Evolutionary conservation across 257 asterid genomes (phyloP).

Genomic region (Solanum sitiens): DNA sequence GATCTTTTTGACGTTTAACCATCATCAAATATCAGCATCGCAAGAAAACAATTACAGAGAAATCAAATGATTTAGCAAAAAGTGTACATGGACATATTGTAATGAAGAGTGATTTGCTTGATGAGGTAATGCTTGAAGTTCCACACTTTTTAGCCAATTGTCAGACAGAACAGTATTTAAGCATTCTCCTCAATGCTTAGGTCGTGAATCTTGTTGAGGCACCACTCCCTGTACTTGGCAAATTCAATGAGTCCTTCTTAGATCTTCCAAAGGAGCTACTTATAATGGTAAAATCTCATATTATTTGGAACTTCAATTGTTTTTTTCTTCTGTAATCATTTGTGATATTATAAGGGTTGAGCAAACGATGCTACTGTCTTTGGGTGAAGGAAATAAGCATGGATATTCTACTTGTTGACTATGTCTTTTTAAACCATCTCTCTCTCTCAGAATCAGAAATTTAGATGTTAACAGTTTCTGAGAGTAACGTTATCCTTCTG

Average conservation of each 20-base stretch:
- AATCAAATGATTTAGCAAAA: slow-evolving; percentile 48
- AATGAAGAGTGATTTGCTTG: slow-evolving; percentile 59
- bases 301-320: background rate
- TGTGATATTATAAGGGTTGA: background rate
- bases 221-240: slow-evolving; percentile 79
- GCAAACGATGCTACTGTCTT: background rate
- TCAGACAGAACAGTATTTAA: slow-evolving; percentile 3
- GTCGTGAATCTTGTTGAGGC: slow-evolving; percentile 95
- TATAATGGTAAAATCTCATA: slow-evolving; percentile 44
- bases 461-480: background rate
- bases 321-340: background rate
- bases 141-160: background rate
- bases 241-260: slow-evolving; percentile 67
- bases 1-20: background rate
- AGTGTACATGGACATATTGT: slow-evolving; percentile 54
- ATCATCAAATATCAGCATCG: slow-evolving; percentile 49
- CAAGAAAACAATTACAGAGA: slow-evolving; percentile 55
- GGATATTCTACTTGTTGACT: background rate
- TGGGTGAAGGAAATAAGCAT: background rate
- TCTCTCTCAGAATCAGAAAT: background rate
- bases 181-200: slow-evolving; percentile 28
- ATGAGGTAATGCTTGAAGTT: slow-evolving; percentile 42
- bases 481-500: background rate
- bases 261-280: slow-evolving; percentile 89
- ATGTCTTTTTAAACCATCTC: background rate